Percentiles rank a stretch among this genome's conserved stretches.
phyloP scores from a whole-genome alignment of 2,329 filamentous ascomycete genomes.

The Aspergillus flavus region DNA sequence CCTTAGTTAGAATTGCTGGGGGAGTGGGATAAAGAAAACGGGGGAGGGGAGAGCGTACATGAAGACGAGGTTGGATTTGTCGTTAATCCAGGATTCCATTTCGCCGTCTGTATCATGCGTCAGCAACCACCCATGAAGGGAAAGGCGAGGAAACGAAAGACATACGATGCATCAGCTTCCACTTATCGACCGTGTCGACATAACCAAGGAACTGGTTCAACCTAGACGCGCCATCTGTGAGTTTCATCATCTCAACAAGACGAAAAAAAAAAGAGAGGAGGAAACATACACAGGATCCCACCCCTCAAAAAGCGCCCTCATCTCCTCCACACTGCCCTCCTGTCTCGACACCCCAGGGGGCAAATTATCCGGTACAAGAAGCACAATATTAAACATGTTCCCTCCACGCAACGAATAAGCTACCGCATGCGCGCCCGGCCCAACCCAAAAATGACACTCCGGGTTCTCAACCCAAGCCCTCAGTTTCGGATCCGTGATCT shows the following conservation, averaged over 20 bases:
- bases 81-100: constrained; percentile 59
- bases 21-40: not conserved
- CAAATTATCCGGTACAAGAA: constrained; percentile 66
- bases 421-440: constrained; percentile 63
- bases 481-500: constrained; percentile 56
- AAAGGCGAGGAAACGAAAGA: not conserved
- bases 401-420: constrained; percentile 62
- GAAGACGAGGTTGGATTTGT: constrained; percentile 53
- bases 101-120: constrained; percentile 43
- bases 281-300: constrained; percentile 62
- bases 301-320: constrained; percentile 59
- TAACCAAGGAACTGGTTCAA: constrained; percentile 48
- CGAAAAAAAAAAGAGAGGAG: no score
- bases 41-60: constrained; percentile 26
- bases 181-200: constrained; percentile 66
- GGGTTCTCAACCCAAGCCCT: constrained; percentile 56
- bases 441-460: constrained; percentile 64
- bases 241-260: no score
- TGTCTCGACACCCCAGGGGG: constrained; percentile 56
- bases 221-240: constrained; percentile 13
- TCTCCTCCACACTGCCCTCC: constrained; percentile 61
- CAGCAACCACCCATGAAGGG: no score
- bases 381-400: constrained; percentile 65
- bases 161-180: constrained; percentile 62
- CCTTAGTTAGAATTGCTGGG: not conserved